These are phyloP conservation scores for Raddia distichophylla DNA, from an alignment of 176 grass and related monocot species.

Conservation along the genomic window DNA sequence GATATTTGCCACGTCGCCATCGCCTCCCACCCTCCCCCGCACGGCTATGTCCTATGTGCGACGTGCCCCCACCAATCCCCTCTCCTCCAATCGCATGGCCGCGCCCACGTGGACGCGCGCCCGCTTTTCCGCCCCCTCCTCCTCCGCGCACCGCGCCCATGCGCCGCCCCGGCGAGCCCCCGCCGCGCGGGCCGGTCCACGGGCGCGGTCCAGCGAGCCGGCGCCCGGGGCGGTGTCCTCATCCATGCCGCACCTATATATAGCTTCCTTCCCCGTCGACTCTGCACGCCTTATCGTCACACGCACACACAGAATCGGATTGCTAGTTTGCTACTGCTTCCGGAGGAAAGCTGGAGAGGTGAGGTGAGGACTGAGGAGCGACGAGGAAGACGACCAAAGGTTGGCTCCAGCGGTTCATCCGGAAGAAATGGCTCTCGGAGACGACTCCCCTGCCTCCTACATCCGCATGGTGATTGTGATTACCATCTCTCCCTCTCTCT, in stretches of 20 bases:
- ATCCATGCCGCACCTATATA: slow-evolving; percentile 60
- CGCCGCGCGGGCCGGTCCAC: neutral
- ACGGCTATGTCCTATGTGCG: neutral
- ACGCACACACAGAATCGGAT: slow-evolving; percentile 1
- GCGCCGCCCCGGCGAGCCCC: neutral
- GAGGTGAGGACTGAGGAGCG: neutral
- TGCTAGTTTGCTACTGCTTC: neutral
- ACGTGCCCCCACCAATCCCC: slow-evolving; percentile 16
- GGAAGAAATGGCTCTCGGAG: slow-evolving; percentile 48
- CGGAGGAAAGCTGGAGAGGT: too few relatives aligned
- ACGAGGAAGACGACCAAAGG: neutral
- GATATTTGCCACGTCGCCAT: slow-evolving; percentile 49
- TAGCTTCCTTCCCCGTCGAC: slow-evolving; percentile 50
- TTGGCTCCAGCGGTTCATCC: neutral
- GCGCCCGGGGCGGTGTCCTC: slow-evolving; percentile 26
- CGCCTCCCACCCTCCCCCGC: neutral
- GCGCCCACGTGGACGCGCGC: slow-evolving; percentile 58
- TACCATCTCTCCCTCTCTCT: neutral
- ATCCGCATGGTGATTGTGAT: slow-evolving; percentile 57
- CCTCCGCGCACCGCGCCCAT: slow-evolving; percentile 25
- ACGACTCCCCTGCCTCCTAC: slow-evolving; percentile 61
- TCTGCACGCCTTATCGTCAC: slow-evolving; percentile 58
- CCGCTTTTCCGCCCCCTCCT: neutral
- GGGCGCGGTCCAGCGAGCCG: neutral
- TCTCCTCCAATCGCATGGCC: slow-evolving; percentile 51